These are phyloP conservation scores for Podospora sp. DNA, from an alignment of 495 filamentous ascomycete species.

Conservation along the genomic window DNA sequence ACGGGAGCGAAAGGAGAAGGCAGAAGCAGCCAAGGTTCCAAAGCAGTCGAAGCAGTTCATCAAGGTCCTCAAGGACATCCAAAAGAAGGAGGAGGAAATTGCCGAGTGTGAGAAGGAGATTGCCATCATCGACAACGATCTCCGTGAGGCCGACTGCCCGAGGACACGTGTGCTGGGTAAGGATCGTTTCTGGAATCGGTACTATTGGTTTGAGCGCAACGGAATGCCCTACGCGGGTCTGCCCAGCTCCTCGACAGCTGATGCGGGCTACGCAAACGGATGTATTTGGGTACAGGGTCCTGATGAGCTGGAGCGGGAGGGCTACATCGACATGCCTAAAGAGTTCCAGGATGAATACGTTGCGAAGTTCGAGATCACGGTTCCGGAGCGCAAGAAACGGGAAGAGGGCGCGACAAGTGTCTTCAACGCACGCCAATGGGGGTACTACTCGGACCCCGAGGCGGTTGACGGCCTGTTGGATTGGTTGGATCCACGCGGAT, in stretches of 20 bases:
- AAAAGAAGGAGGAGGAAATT: constrained; percentile 77
- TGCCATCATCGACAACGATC: constrained; percentile 79
- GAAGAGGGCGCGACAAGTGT: constrained; percentile 87
- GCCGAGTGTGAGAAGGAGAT: constrained; percentile 83
- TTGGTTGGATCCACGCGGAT: constrained; percentile 85
- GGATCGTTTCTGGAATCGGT: constrained; percentile 96
- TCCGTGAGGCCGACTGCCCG: constrained; percentile 90
- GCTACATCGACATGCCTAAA: constrained; percentile 70
- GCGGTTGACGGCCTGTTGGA: constrained; percentile 74
- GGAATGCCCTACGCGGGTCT: constrained; percentile 95
- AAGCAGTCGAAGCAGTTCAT: constrained; percentile 84
- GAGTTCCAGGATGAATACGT: constrained; percentile 66
- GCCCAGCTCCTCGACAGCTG: constrained; percentile 82
- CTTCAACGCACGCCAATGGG: constrained; percentile 80
- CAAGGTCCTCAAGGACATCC: constrained; percentile 83
- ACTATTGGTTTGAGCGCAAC: constrained; percentile 99
- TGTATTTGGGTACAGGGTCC: constrained; percentile 96
- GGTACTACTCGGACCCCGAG: constrained; percentile 80
- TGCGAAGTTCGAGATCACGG: constrained; percentile 72
- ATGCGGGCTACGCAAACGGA: constrained; percentile 88
- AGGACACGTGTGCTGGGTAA: constrained; percentile 86
- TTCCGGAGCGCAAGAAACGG: constrained; percentile 78
- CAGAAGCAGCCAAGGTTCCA: constrained; percentile 79
- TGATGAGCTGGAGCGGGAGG: constrained; percentile 82
- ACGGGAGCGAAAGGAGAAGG: constrained; percentile 75